Conservation (phyloP, 371 early-diverging fungal species). For the Haplosporangium sp. region DNA sequence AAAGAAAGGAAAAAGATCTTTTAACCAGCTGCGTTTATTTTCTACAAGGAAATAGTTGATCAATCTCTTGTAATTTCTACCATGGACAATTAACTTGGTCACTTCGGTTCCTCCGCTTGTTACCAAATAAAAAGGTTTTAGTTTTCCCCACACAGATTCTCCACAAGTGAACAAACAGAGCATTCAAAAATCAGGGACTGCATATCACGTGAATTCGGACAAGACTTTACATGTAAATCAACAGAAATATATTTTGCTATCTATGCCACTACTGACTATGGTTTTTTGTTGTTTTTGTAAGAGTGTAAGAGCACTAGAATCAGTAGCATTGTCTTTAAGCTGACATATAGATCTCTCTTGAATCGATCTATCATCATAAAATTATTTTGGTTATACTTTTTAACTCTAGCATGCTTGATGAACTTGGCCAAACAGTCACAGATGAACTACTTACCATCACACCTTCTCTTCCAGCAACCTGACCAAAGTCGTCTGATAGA, state of each 20-base stretch:
- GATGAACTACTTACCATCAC: background rate
- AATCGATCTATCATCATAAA: background rate
- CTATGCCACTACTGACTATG: no score
- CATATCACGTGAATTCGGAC: background rate
- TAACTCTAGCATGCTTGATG: background rate
- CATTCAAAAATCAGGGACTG: background rate
- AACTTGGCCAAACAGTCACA: background rate
- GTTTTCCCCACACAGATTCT: slow-evolving; percentile 13
- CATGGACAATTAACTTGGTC: background rate
- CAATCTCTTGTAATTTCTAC: background rate
- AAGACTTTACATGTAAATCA: background rate
- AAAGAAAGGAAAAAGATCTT: no score
- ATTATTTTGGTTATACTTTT: background rate
- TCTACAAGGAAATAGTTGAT: no score
- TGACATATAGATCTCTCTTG: slow-evolving; percentile 5
- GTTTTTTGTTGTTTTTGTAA: background rate
- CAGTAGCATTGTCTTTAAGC: background rate
- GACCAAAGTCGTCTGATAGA: slow-evolving; percentile 18
- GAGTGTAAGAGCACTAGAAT: no score
- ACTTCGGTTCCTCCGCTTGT: slow-evolving; percentile 3
- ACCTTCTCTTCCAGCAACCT: slow-evolving; percentile 7
- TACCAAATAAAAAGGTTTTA: background rate
- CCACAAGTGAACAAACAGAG: slow-evolving; percentile 11
- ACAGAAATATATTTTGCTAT: no score
- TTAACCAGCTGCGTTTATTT: no score